A percentile compares a stretch with the other conserved stretches of the same genome.
Conservation (phyloP, 805 yeast species). For the Saccharomycopsis amapae region DNA sequence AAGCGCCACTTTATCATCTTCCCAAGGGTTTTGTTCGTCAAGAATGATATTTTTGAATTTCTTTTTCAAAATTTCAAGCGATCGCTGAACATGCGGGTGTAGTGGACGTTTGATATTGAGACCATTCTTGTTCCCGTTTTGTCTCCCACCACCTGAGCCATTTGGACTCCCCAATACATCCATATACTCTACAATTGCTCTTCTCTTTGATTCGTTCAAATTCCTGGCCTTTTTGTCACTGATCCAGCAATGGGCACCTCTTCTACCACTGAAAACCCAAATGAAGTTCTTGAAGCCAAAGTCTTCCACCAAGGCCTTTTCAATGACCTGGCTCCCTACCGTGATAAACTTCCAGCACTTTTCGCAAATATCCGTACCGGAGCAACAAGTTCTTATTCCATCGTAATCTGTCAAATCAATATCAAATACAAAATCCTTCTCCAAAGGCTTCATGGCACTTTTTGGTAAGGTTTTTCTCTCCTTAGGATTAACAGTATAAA, state of each 20-base stretch:
- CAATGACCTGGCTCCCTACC: conserved; percentile 72
- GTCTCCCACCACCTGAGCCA: conserved; percentile 31
- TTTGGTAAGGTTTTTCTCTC: conserved; percentile 74
- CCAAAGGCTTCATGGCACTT: conserved; percentile 67
- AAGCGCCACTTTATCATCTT: conserved; percentile 43
- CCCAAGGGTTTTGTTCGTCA: conserved; percentile 86
- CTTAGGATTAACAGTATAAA: conserved; percentile 81
- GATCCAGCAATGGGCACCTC: conserved; percentile 99
- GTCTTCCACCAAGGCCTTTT: conserved; percentile 67
- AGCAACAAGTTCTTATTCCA: conserved; percentile 86
- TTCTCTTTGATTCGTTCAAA: conserved; percentile 65
- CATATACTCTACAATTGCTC: conserved; percentile 76
- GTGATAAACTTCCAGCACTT: conserved; percentile 93
- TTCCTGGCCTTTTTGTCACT: conserved; percentile 77
- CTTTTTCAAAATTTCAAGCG: conserved; percentile 57
- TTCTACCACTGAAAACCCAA: conserved; percentile 97
- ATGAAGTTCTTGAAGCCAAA: conserved; percentile 81
- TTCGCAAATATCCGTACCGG: conserved; percentile 72
- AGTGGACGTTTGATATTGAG: conserved; percentile 65
- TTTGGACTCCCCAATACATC: conserved; percentile 48
- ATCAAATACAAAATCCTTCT: conserved; percentile 90
- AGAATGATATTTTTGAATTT: conserved; percentile 61
- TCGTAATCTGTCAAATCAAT: conserved; percentile 98
- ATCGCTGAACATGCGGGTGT: conserved; percentile 81
- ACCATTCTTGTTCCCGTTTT: conserved; percentile 39